phyloP scores from a whole-genome alignment of 768 basidiomycete species.

The Suillus tomentosus region DNA sequence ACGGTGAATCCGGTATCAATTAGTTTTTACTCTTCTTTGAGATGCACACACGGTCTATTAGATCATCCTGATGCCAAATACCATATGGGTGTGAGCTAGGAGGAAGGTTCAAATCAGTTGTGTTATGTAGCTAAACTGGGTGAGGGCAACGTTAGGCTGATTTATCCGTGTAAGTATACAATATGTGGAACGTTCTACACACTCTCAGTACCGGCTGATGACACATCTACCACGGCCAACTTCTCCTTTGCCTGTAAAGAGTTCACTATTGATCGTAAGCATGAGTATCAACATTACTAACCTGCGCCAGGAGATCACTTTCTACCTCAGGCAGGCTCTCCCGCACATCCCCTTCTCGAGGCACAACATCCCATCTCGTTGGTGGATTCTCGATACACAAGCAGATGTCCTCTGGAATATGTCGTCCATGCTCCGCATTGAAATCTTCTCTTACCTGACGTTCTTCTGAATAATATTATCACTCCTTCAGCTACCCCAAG shows the following conservation, averaged over 20 bases:
- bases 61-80: background rate
- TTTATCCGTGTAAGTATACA: background rate
- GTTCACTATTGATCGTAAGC: background rate
- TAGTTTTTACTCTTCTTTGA: background rate
- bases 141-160: background rate
- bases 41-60: background rate
- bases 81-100: conserved; percentile 1
- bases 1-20: background rate
- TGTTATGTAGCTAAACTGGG: background rate
- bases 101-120: background rate
- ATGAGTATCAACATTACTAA: conserved; percentile 25
- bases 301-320: conserved; percentile 58
- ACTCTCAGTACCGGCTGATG: conserved; percentile 26
- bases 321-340: conserved; percentile 68
- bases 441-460: conserved; percentile 62
- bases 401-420: conserved; percentile 81
- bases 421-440: conserved; percentile 69
- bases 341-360: conserved; percentile 51
- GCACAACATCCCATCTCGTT: conserved; percentile 69
- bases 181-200: conserved; percentile 18
- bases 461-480: conserved; percentile 55
- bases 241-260: conserved; percentile 34
- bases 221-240: conserved; percentile 19
- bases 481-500: conserved; percentile 1
- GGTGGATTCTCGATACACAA: conserved; percentile 74